phyloP scores from a whole-genome alignment of 1,284 basidiomycete genomes.

The Apiotrichum domesticum region DNA sequence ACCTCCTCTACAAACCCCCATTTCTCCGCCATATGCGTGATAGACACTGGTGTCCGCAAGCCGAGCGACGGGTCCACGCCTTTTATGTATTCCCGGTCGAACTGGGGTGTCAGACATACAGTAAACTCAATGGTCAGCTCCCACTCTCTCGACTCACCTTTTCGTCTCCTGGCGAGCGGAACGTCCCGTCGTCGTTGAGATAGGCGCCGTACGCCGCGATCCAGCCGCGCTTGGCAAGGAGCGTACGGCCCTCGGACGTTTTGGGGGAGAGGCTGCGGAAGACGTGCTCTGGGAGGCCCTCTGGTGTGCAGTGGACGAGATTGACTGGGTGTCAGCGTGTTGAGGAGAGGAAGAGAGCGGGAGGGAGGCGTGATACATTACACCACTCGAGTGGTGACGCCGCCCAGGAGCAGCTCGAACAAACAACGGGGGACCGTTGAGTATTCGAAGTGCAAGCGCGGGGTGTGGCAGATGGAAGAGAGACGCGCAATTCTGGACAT shows the following conservation, averaged over 20 bases:
- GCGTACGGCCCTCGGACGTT: neutral
- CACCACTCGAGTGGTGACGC: no score
- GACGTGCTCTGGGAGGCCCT: constrained; percentile 27
- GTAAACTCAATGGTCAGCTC: no score
- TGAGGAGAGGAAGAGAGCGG: no score
- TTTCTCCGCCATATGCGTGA: constrained; percentile 23
- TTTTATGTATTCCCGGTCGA: constrained; percentile 30
- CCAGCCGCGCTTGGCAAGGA: constrained; percentile 22
- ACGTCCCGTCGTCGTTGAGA: constrained; percentile 32
- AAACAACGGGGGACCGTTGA: no score
- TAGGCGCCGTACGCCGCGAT: constrained; percentile 36
- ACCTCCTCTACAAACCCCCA: constrained; percentile 32
- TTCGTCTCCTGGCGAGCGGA: constrained; percentile 26
- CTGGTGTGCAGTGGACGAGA: constrained; percentile 35
- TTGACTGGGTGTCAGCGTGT: constrained; percentile 26
- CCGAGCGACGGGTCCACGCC: constrained; percentile 24
- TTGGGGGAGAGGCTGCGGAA: constrained; percentile 29
- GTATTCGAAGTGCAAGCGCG: no score
- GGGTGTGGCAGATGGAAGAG: no score
- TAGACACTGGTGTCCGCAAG: constrained; percentile 23
- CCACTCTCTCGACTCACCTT: constrained; percentile 18
- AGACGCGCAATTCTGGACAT: no score
- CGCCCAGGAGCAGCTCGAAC: no score
- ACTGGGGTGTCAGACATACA: constrained; percentile 15
- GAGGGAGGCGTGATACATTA: no score